phyloP scores from a whole-genome alignment of 495 filamentous ascomycete species.

The Gamarada debralockiae region DNA sequence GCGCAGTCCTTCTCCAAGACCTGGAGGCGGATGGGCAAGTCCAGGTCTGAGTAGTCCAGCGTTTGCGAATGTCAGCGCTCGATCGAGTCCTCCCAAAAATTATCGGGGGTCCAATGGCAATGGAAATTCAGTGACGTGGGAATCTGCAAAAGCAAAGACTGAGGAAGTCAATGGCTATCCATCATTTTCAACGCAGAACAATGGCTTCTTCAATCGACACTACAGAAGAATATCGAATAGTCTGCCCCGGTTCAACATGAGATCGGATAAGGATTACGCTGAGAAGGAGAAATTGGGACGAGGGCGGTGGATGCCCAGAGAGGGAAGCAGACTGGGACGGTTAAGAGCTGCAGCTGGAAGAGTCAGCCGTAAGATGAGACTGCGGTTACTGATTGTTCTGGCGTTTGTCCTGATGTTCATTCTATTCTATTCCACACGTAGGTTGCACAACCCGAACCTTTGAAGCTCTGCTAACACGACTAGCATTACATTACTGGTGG shows the following conservation, averaged over 20 bases:
- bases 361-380: conserved; percentile 40
- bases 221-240: conserved; percentile 69
- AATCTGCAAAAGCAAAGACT: conserved; percentile 69
- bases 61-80: conserved; percentile 53
- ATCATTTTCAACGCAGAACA: conserved; percentile 74
- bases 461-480: conserved; percentile 2
- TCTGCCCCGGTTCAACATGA: conserved; percentile 62
- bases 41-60: conserved; percentile 65
- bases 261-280: conserved; percentile 41
- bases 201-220: conserved; percentile 78
- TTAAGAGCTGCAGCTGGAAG: conserved; percentile 12
- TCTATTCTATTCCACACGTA: conserved; percentile 66
- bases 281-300: conserved; percentile 76
- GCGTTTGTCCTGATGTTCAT: conserved; percentile 59
- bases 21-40: conserved; percentile 82
- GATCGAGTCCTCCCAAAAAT: conserved; percentile 56
- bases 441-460: conserved; percentile 27
- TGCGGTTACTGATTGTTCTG: conserved; percentile 54
- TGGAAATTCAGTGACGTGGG: conserved; percentile 67
- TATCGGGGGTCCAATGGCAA: conserved; percentile 43
- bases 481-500: conserved; percentile 45
- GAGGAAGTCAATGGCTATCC: conserved; percentile 71
- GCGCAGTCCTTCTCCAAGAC: conserved; percentile 76
- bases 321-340: conserved; percentile 29
- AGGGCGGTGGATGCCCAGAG: conserved; percentile 31